Base-by-base conservation (phyloP, 2,329 filamentous ascomycete genomes). In the Talaromyces sp. region DNA sequence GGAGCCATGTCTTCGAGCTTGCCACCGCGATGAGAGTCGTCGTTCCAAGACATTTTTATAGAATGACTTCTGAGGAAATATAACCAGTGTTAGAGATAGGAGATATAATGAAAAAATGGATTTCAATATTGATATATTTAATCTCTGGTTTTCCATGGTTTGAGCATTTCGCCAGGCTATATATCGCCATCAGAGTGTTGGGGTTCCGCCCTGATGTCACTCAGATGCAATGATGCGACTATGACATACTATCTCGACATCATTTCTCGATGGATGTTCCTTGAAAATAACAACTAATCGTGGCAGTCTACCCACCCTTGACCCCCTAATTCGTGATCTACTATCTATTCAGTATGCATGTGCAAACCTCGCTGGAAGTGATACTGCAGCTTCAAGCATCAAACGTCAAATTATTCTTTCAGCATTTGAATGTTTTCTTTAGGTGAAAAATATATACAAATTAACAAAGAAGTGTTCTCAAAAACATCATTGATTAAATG, bases 1-100 rank as follows among this genome's bases (percentile, higher is more conserved):
- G 69, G 65, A 25, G 69, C 72, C 68, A 72, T 67, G 63, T 71
- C 65, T 62, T 65, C 68, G 59, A 73, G 65, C 64, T 68, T 69
- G 60, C 69, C 70, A 51, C 72, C 72, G 53, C 66, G 68, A 53
- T 72, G 64, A 59, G 66, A 55, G 52, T 70, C 64, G 33, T 60
- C 64, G 33, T 60, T 32, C 9, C 58, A 65, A 4, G 64, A 63
- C 55, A 60, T 57, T 19, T 60, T 61, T 13, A 44, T 22, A 22
- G 8, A 13, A 22, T 47, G 42, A 4, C 19, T 47, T 47, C 7
- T 10, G 11, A 30, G 8, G 52, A 19, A 3, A 15, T 54, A 33
- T 19, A 15, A 30, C 27, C 7, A 19, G n/a, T n/a, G n/a, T n/a
- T n/a, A n/a, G n/a, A n/a, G n/a, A n/a, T n/a, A n/a, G n/a, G n/a